Evolutionary conservation across 768 basidiomycete species (phyloP), one percentile per base, ranked within the genome.

Genomic region (Xerocomus potaroensis): DNA sequence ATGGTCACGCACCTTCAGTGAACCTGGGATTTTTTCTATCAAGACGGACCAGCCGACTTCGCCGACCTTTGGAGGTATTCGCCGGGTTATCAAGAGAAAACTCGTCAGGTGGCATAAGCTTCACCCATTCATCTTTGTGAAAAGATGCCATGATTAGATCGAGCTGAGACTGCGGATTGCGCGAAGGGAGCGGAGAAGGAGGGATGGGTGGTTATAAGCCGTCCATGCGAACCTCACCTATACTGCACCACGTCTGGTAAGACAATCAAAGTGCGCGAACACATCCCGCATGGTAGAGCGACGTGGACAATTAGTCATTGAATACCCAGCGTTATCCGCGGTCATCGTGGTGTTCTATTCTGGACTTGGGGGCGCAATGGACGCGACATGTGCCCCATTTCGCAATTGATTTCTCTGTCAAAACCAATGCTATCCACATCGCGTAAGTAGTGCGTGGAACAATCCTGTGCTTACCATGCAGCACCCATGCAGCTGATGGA

Each of bases 11-110:
- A 81, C 80, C 65, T 50, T 68, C 63, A n/a, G 58, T 43, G 50
- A 70, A 79, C 11, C 61, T 53, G 15, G 68, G 45, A 44, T 70
- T 62, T 3, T 64, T 59, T 10, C 50, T 64, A 15, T 65, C 56
- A n/a, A 82, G 57, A 32, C 61, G 58, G 26, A 69, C 62, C 44
- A 82, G 57, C 50, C 77, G 69, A 51, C 65, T 74, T 52, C 67
- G 68, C 56, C 67, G 68, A 36, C 69, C 67, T 48, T 64, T 62
- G 27, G 48, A 27, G 23, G 55, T 49, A 44, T 75, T 68, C 55
- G 68, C 69, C 12, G 72, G 72, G 53, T 77, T 72, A 43, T 71
- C 67, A 46, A 75, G 50, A 26, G 58, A 68, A 43, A 65, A 67
- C 32, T 66, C 65, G 41, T 69, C 68, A 12, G 62, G 60, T 21